A percentile compares a stretch with the other conserved stretches of the same genome.
Evolutionary conservation across 768 basidiomycete species (phyloP).

Genomic region (Dacryopinax primogenitus): DNA sequence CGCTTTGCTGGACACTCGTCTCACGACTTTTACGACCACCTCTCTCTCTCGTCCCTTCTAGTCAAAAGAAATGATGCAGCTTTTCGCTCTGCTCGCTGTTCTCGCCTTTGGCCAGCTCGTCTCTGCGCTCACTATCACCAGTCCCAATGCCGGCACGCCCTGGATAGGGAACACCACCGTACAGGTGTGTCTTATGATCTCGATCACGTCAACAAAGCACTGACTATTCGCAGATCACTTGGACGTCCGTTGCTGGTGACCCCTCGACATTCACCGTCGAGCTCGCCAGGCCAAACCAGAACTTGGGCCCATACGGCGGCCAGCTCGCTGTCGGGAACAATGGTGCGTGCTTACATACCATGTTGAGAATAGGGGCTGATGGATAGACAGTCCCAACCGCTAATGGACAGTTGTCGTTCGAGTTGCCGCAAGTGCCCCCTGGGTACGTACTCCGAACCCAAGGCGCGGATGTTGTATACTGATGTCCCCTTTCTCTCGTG

Average conservation of each 20-base stretch:
- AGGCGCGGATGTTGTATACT: too few species aligned
- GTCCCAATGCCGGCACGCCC: not conserved
- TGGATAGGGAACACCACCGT: not conserved
- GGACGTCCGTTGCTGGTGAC: not conserved
- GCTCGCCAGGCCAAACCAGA: not conserved
- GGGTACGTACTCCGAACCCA: not conserved
- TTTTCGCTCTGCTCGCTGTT: not conserved
- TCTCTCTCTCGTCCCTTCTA: not conserved
- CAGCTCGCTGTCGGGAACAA: not conserved
- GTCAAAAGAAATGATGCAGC: not conserved
- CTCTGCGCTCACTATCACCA: not conserved
- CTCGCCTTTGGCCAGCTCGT: not conserved
- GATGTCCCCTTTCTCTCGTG: not conserved
- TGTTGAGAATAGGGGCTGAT: not conserved
- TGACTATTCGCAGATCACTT: not conserved
- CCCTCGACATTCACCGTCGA: not conserved
- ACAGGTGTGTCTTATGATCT: not conserved
- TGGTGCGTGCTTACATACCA: not conserved
- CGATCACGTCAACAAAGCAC: not conserved
- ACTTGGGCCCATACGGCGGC: conserved; percentile 1
- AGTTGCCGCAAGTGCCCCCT: conserved; percentile 2
- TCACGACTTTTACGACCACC: conserved; percentile 2
- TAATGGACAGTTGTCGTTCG: not conserved
- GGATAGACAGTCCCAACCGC: not conserved
- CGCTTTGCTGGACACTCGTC: not conserved